These are phyloP conservation scores for Phialophora expanda DNA, from an alignment of 2,329 filamentous ascomycete genomes.

Conservation along the genomic window DNA sequence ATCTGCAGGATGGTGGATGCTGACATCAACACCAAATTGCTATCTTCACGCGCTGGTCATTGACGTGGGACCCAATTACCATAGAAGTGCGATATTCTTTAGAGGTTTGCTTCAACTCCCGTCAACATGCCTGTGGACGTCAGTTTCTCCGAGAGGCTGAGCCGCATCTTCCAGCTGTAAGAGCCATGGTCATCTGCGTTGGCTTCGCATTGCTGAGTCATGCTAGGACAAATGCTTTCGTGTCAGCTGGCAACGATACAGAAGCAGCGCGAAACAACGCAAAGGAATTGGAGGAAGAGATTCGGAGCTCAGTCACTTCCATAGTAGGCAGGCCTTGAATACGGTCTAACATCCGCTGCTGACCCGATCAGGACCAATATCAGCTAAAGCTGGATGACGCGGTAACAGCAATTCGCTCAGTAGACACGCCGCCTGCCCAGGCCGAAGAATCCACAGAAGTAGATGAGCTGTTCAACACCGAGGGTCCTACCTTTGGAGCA, in stretches of 20 bases:
- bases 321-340: slow-evolving; percentile 54
- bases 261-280: slow-evolving; percentile 62
- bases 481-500: slow-evolving; percentile 56
- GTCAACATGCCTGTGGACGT: slow-evolving; percentile 44
- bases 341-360: slow-evolving; percentile 11
- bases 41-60: not conserved
- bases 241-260: slow-evolving; percentile 47
- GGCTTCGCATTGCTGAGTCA: slow-evolving; percentile 32
- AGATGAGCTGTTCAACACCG: slow-evolving; percentile 41
- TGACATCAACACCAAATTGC: not conserved
- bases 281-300: slow-evolving; percentile 68
- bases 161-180: slow-evolving; percentile 67
- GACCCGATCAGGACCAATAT: slow-evolving; percentile 62
- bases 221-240: slow-evolving; percentile 56
- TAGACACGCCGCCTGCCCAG: slow-evolving; percentile 40
- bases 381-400: slow-evolving; percentile 50
- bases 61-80: not conserved
- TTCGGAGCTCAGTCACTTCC: slow-evolving; percentile 63
- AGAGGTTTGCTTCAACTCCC: not conserved
- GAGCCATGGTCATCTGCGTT: slow-evolving; percentile 39
- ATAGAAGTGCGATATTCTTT: not conserved
- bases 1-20: not conserved
- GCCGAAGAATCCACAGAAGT: slow-evolving; percentile 32
- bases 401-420: slow-evolving; percentile 44
- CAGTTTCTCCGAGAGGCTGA: slow-evolving; percentile 65